phyloP scores from a whole-genome alignment of 2,329 filamentous ascomycete species.

The Colletotrichum lupini region DNA sequence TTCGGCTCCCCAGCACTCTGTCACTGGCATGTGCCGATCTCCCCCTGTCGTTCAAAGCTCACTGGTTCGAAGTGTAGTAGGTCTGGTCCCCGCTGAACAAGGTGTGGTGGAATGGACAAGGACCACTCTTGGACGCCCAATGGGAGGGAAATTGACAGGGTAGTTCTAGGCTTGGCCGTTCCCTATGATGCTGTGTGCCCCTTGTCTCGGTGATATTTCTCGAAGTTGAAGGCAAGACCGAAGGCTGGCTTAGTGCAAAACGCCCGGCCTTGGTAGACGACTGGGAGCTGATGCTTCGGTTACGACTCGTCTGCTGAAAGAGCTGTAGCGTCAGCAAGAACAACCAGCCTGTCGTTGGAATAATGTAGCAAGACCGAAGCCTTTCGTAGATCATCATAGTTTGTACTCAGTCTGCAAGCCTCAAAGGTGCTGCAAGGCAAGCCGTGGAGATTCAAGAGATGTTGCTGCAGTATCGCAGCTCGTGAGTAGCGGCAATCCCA shows the following conservation, averaged over 20 bases:
- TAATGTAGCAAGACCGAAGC: no score
- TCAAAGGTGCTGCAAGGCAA: no score
- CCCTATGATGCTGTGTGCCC: background rate
- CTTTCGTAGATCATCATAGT: no score
- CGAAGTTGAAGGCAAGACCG: slow-evolving; percentile 19
- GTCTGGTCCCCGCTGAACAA: slow-evolving; percentile 12
- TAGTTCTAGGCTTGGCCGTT: background rate
- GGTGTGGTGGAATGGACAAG: slow-evolving; percentile 11
- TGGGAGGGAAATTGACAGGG: background rate
- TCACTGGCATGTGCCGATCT: background rate
- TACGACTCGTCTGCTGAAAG: background rate
- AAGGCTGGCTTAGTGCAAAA: background rate
- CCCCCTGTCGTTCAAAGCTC: background rate
- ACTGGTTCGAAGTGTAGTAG: background rate
- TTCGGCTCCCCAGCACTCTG: slow-evolving; percentile 1
- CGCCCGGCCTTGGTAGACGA: slow-evolving; percentile 21
- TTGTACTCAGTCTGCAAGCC: no score
- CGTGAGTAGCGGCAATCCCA: no score
- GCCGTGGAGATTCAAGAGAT: no score
- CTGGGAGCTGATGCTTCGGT: background rate
- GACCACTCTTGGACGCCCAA: background rate
- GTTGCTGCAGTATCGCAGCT: no score
- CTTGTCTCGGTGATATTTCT: slow-evolving; percentile 18
- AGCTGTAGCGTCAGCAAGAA: background rate
- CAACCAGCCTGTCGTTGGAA: no score